These are phyloP conservation scores for Colletotrichum aenigma DNA, from an alignment of 2,329 filamentous ascomycete species.

Conservation along the genomic window DNA sequence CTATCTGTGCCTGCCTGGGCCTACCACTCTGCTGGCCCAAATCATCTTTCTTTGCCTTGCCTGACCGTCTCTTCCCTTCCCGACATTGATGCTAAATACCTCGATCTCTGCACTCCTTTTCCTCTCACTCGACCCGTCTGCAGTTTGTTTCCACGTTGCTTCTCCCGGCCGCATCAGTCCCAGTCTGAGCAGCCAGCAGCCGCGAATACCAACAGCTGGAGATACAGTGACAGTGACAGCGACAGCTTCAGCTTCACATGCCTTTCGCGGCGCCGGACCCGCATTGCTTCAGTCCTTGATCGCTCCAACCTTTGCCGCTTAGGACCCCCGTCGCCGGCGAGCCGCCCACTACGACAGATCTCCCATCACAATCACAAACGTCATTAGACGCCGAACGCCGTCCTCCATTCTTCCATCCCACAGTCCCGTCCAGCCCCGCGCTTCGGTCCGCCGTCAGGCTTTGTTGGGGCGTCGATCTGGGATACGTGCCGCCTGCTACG, in stretches of 20 bases:
- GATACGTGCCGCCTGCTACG: background rate
- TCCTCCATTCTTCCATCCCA: background rate
- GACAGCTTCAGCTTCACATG: background rate
- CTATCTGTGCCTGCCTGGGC: background rate
- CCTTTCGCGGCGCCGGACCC: background rate
- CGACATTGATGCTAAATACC: background rate
- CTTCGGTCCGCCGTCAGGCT: background rate
- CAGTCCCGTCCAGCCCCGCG: background rate
- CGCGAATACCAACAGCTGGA: background rate
- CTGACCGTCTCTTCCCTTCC: background rate
- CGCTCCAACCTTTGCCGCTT: background rate
- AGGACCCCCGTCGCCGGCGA: slow-evolving; percentile 3
- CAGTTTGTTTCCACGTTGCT: background rate
- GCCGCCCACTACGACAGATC: background rate
- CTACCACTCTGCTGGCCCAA: background rate
- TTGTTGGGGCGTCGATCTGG: background rate
- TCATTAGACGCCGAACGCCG: slow-evolving; percentile 8
- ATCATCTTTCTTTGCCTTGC: background rate
- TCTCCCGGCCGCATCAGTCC: background rate
- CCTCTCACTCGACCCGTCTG: background rate
- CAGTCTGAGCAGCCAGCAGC: background rate
- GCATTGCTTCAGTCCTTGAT: background rate
- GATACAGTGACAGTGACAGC: background rate
- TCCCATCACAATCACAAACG: slow-evolving; percentile 4
- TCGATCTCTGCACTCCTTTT: background rate